Base-by-base conservation (phyloP, 768 basidiomycete species). In the Rhodocollybia butyracea region DNA sequence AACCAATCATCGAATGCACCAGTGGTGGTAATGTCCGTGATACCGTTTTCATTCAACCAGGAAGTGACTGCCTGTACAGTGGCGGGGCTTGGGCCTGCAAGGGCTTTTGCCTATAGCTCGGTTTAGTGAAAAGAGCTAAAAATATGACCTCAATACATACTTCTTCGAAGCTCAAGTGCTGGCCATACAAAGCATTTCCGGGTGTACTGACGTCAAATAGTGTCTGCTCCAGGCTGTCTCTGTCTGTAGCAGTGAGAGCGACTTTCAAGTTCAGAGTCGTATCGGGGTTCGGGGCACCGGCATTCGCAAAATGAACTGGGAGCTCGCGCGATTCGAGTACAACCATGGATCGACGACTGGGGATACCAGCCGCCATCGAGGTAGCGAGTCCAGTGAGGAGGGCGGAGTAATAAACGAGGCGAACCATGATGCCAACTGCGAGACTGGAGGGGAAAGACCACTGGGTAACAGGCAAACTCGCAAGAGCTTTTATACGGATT, bases 131-230 rank as follows among this genome's bases (percentile, higher is more conserved):
- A 29, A 29, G 5, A 5, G 8, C 12, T 34, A 43, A 26, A 45
- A 51, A 27, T 34, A 30, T 21, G 19, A 34, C 32, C n/a, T 32
- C 45, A 32, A 31, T 41, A 42, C 31, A 31, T 57, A 77, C 75
- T 66, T 76, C 67, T 12, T 70, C 74, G 59, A 67, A 64, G 54
- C 60, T 68, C 34, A 77, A 55, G 51, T 72, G 70, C 59, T 75
- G 66, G 15, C 74, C 70, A 58, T 71, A 76, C 7, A 60, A 46
- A 10, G 65, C 57, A 59, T 65, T 75, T 29, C 61, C 60, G 3
- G 76, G 74, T 2, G 69, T 70, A 57, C 71, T 73, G 59, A 75
- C 72, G 39, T 65, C 71, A 56, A 66, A 61, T 21, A 75, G 66
- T 7, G 63, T 66, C 47, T 68, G 62, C 58, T 74, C 68, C 7